These are phyloP conservation scores for Syzygium aromaticum DNA, from an alignment of 345 rosid genomes.

Conservation along the genomic window DNA sequence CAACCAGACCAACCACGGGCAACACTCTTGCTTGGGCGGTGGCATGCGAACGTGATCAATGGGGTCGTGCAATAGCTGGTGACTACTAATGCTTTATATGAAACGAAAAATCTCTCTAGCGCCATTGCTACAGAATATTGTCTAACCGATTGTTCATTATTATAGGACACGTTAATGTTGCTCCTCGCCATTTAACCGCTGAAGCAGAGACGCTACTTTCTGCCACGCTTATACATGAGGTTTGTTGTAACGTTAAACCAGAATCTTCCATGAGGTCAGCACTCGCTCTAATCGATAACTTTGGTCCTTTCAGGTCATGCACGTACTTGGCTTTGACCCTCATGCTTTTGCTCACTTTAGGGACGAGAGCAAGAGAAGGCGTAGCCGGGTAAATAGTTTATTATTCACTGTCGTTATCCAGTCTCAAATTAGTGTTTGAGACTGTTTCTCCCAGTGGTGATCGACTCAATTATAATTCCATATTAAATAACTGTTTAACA, in stretches of 20 bases:
- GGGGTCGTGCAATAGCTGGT: constrained; percentile 99
- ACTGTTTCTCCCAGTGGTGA: neutral
- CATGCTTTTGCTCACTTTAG: constrained; percentile 98
- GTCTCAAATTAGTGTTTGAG: neutral
- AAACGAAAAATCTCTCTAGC: neutral
- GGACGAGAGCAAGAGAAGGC: constrained; percentile 97
- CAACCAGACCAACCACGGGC: constrained; percentile 99
- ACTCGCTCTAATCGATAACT: neutral
- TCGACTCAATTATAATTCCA: neutral
- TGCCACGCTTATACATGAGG: constrained; percentile 98
- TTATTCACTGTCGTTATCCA: neutral
- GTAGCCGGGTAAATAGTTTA: constrained; percentile 50
- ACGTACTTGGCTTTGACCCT: constrained; percentile 98
- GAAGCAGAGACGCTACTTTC: constrained; percentile 97
- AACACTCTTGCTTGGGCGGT: constrained; percentile 99
- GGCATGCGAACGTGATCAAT: constrained; percentile 98
- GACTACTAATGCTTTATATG: neutral
- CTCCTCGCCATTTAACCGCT: constrained; percentile 98
- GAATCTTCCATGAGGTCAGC: neutral
- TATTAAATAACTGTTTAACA: neutral
- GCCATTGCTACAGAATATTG: neutral
- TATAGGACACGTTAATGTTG: constrained; percentile 94
- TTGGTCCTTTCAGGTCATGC: constrained; percentile 68
- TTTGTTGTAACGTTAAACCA: constrained; percentile 6
- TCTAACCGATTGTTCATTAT: neutral